A percentile compares a stretch with the other conserved stretches of the same genome.
These are phyloP conservation scores for Globisporangium paddicum DNA, from an alignment of 352 stramenopile genomes.

Conservation along the genomic window DNA sequence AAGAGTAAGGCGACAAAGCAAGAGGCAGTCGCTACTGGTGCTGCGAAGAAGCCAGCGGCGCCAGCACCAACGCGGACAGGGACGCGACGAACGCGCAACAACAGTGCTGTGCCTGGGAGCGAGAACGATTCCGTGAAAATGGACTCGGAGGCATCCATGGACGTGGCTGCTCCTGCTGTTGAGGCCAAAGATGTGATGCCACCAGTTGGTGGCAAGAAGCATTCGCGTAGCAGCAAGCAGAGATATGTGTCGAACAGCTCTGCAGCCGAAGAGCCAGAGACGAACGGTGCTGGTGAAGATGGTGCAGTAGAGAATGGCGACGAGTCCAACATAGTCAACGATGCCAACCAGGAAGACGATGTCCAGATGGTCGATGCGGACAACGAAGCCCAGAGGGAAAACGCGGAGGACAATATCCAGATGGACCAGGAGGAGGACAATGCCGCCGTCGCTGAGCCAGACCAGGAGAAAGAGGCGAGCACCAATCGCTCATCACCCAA, in stretches of 20 bases:
- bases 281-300: background rate
- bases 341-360: background rate
- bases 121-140: conserved; percentile 6
- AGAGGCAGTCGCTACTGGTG: background rate
- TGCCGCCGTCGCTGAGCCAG: background rate
- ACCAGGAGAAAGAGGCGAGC: conserved; percentile 1
- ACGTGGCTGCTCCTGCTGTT: background rate
- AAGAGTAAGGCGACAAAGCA: background rate
- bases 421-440: background rate
- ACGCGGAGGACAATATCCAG: background rate
- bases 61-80: background rate
- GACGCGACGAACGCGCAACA: conserved; percentile 1
- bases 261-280: background rate
- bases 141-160: background rate
- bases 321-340: background rate
- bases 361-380: background rate
- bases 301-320: background rate
- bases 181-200: background rate
- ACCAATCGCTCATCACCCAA: background rate
- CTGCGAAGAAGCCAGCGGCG: background rate
- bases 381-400: background rate
- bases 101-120: background rate
- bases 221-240: background rate
- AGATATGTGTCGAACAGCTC: background rate
- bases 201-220: background rate